A percentile compares a stretch with the other conserved stretches of the same genome.
Conservation (phyloP, 164 flowering plant genomes). For the Stephania japonica region DNA sequence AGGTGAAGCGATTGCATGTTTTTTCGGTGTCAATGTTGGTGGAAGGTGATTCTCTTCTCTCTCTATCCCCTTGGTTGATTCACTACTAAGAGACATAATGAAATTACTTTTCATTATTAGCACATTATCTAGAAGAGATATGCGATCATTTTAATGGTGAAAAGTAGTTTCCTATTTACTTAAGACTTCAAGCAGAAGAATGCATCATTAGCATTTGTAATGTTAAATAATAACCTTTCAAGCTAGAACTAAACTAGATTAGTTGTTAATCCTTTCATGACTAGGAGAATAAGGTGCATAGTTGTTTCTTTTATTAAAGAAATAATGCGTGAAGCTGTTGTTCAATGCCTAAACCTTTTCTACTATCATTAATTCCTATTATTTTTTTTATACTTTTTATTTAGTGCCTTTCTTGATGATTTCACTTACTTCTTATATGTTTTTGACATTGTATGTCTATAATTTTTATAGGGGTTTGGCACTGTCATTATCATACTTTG, state of each 20-base stretch:
- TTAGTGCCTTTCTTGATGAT: background rate
- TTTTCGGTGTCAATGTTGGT: conserved; percentile 79
- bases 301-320: background rate
- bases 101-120: too few species aligned
- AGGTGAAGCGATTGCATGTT: conserved; percentile 74
- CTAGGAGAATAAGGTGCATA: background rate
- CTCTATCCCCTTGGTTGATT: background rate
- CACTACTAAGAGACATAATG: too few species aligned
- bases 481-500: conserved; percentile 62
- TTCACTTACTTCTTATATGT: background rate
- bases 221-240: too few species aligned
- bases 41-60: conserved; percentile 47
- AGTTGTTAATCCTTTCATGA: background rate
- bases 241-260: background rate
- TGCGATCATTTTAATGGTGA: background rate
- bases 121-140: background rate
- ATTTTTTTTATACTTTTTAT: background rate
- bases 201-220: background rate
- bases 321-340: background rate
- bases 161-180: background rate
- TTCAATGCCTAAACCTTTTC: background rate
- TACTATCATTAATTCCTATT: background rate
- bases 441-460: background rate
- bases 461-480: conserved; percentile 56
- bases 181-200: background rate